Evolutionary conservation across 2,329 filamentous ascomycete species (phyloP).

Genomic region (Xenoacremonium recifei): DNA sequence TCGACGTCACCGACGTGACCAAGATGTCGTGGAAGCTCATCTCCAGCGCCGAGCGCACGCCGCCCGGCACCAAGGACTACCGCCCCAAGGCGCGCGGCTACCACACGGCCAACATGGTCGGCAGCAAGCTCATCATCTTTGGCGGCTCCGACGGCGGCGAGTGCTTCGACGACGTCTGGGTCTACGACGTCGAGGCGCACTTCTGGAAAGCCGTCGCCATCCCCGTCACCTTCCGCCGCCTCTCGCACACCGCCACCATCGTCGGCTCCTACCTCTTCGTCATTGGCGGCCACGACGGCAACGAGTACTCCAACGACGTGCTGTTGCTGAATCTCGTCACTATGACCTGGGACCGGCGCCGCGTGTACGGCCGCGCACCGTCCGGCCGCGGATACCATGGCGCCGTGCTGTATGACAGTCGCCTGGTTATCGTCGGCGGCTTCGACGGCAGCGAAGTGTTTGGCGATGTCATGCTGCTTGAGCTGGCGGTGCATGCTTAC

Average conservation of each 20-base stretch:
- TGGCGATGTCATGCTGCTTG: slow-evolving; percentile 64
- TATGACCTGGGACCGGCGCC: slow-evolving; percentile 70
- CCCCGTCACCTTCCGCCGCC: slow-evolving; percentile 59
- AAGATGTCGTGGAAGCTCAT: slow-evolving; percentile 70
- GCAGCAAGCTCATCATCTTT: slow-evolving; percentile 69
- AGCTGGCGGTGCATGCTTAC: slow-evolving; percentile 68
- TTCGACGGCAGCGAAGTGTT: slow-evolving; percentile 69
- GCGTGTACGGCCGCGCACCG: slow-evolving; percentile 62
- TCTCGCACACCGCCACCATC: slow-evolving; percentile 68
- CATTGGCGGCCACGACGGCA: slow-evolving; percentile 67
- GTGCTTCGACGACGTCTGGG: slow-evolving; percentile 72
- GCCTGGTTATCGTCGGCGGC: slow-evolving; percentile 63
- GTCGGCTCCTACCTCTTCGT: slow-evolving; percentile 71
- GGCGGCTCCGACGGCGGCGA: slow-evolving; percentile 69
- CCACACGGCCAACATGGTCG: slow-evolving; percentile 72
- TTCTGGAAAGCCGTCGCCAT: slow-evolving; percentile 60
- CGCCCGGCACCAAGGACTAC: slow-evolving; percentile 32
- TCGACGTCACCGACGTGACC: slow-evolving; percentile 63
- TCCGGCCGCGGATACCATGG: slow-evolving; percentile 67
- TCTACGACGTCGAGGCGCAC: slow-evolving; percentile 65
- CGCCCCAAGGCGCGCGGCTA: slow-evolving; percentile 66
- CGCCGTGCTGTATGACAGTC: slow-evolving; percentile 63
- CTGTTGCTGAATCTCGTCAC: slow-evolving; percentile 68
- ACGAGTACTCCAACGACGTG: slow-evolving; percentile 68
- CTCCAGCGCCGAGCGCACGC: slow-evolving; percentile 44